Conservation (phyloP, 345 rosid species). For the Eutrema japonicum region DNA sequence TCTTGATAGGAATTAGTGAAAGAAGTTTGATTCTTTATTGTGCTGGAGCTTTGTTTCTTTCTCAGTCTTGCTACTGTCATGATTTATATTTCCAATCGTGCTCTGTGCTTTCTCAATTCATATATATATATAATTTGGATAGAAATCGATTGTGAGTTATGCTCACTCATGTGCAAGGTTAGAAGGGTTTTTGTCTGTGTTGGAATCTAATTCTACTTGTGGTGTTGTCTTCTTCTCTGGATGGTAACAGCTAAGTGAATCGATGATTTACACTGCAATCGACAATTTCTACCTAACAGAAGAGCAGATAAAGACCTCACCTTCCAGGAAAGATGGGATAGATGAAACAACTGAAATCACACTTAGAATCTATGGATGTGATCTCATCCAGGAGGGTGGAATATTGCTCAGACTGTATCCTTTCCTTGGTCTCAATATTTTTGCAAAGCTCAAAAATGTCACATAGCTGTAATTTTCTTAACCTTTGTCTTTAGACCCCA, state of each 20-base stretch:
- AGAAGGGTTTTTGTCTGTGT: background rate
- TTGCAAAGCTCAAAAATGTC: background rate
- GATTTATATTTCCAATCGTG: background rate
- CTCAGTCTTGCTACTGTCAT: background rate
- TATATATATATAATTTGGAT: background rate
- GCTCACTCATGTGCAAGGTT: background rate
- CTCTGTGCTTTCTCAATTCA: background rate
- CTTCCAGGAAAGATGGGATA: conserved; percentile 89
- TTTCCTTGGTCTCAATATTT: conserved; percentile 20
- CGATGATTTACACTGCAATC: conserved; percentile 89
- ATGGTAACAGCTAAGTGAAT: conserved; percentile 13
- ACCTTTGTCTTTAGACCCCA: conserved; percentile 65
- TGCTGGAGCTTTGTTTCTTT: background rate
- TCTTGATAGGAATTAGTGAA: background rate
- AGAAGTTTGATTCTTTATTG: background rate
- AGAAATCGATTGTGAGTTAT: too few species aligned
- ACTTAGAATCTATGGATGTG: conserved; percentile 90
- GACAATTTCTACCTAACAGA: conserved; percentile 87
- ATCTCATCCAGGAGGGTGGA: conserved; percentile 92
- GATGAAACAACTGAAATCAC: conserved; percentile 77
- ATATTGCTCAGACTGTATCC: conserved; percentile 82
- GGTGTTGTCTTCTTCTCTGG: conserved; percentile 5
- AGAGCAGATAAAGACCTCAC: conserved; percentile 70
- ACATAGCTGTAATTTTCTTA: conserved; percentile 19
- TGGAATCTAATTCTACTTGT: background rate